Base-by-base conservation (phyloP, 345 rosid genomes). In the Sapria himalayana region DNA sequence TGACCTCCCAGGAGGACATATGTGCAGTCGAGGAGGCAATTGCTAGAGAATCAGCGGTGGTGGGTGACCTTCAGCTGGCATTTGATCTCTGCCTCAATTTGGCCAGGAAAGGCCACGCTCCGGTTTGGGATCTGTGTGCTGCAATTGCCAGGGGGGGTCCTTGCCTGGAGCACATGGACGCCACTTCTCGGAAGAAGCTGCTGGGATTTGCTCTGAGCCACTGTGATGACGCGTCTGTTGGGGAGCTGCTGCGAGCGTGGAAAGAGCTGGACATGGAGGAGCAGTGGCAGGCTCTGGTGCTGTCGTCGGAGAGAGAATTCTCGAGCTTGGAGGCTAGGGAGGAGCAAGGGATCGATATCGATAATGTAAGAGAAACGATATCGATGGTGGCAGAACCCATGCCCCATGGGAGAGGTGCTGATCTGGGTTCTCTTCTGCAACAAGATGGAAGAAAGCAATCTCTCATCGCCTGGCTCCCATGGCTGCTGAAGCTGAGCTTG, bases 91-190 rank as follows among this genome's bases (percentile, higher is more conserved):
- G 94, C 63, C 73, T 76, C 59, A 70, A 51, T 63, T 67, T 89
- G 55, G 65, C 78, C 19, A 89, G 56, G 53, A 82, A 89, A 49
- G 98, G 98, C 39, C 91, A 89, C 50, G 98, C 91, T 64, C 70
- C 57, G 14, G 58, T 82, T 62, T 89, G 98, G 98, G 98, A 89
- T 62, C 65, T 89, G 55, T 78, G 86, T 71, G 86, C 91, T 57
- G 95, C 98, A 62, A 79, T 89, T 48, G 98, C 95, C 31, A 84
- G 91, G 55, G 80, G 91, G 55, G 95, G 95, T 53, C 95, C 92
- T 51, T 71, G 78, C 47, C 93, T 82, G 59, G 92, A 79, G 41
- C 66, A 71, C 54, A 82, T 89, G 81, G 98, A 79, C 46, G 49
- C 71, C 50, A 62, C 47, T 54, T 77, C 93, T 45, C 67, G 95